phyloP scores from a whole-genome alignment of 495 filamentous ascomycete genomes.

The Aspergillus cavernicola region DNA sequence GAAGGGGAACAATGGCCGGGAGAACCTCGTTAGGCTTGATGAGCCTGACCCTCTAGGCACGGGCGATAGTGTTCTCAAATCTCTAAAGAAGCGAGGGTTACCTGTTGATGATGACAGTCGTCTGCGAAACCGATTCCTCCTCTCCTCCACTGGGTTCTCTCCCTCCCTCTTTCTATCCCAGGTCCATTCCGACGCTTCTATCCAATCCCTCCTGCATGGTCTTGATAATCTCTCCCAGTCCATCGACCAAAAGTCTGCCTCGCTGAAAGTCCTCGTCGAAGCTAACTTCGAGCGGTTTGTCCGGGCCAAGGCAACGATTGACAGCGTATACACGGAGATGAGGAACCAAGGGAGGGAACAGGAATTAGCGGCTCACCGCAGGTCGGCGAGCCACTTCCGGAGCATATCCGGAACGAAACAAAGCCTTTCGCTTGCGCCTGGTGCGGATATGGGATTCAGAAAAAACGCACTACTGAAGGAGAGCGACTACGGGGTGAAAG shows the following conservation, averaged over 20 bases:
- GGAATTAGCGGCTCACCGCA: slow-evolving; percentile 54
- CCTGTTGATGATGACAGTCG: slow-evolving; percentile 80
- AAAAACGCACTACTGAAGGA: slow-evolving; percentile 93
- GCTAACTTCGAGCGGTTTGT: slow-evolving; percentile 98
- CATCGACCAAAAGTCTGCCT: slow-evolving; percentile 96
- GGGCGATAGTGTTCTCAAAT: slow-evolving; percentile 76
- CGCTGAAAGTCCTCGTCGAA: slow-evolving; percentile 91
- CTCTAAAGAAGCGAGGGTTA: slow-evolving; percentile 69
- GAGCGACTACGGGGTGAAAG: slow-evolving; percentile 88
- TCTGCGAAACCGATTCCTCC: slow-evolving; percentile 84
- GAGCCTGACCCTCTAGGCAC: slow-evolving; percentile 87
- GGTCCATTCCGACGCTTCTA: slow-evolving; percentile 79
- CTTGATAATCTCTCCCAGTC: slow-evolving; percentile 79
- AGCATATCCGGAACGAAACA: slow-evolving; percentile 47
- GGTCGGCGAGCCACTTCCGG: slow-evolving; percentile 60
- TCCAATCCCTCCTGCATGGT: slow-evolving; percentile 70
- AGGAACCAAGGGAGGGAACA: slow-evolving; percentile 73
- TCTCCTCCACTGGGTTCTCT: slow-evolving; percentile 93
- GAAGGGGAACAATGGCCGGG: slow-evolving; percentile 60
- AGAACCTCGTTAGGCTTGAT: slow-evolving; percentile 78
- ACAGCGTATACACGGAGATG: slow-evolving; percentile 98
- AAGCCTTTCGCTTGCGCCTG: slow-evolving; percentile 31
- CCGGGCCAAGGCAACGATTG: slow-evolving; percentile 91
- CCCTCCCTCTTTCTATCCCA: slow-evolving; percentile 88
- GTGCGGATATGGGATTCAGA: slow-evolving; percentile 37